Percentiles rank a stretch among this genome's conserved stretches.
Evolutionary conservation across 2,329 filamentous ascomycete species (phyloP).

Genomic region (Sporothrix curviconia): DNA sequence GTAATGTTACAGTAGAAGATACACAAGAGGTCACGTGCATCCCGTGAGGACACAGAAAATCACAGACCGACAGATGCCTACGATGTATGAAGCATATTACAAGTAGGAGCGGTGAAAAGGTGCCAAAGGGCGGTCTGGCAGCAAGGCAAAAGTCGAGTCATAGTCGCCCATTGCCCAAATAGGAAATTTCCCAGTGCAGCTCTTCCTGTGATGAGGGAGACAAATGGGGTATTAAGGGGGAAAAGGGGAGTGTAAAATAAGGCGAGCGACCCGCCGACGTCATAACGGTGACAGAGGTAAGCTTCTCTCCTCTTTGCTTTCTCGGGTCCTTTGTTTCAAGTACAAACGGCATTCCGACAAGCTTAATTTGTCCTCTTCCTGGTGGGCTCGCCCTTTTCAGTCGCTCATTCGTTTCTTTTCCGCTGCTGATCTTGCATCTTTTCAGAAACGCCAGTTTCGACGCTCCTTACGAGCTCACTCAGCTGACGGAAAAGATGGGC

Average conservation of each 20-base stretch:
- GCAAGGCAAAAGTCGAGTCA: neutral
- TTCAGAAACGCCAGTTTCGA: neutral
- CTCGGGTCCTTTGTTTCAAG: neutral
- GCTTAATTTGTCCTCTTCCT: neutral
- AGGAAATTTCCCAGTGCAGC: neutral
- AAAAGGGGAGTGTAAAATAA: too few relatives aligned
- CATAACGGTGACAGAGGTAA: neutral
- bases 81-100: neutral
- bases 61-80: neutral
- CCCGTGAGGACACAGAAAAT: neutral
- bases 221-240: neutral
- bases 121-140: neutral
- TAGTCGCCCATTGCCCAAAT: neutral
- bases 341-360: neutral
- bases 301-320: neutral
- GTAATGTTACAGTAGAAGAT: conserved; percentile 4
- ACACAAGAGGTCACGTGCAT: neutral
- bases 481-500: neutral
- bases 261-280: conserved; percentile 1
- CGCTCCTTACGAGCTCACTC: neutral
- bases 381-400: neutral
- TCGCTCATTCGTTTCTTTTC: neutral
- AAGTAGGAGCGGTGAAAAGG: neutral
- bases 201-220: neutral
- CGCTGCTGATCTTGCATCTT: neutral